Base-by-base conservation (phyloP, 108 stramenopile genomes). In the Cyclotella choctawhatcheeana region DNA sequence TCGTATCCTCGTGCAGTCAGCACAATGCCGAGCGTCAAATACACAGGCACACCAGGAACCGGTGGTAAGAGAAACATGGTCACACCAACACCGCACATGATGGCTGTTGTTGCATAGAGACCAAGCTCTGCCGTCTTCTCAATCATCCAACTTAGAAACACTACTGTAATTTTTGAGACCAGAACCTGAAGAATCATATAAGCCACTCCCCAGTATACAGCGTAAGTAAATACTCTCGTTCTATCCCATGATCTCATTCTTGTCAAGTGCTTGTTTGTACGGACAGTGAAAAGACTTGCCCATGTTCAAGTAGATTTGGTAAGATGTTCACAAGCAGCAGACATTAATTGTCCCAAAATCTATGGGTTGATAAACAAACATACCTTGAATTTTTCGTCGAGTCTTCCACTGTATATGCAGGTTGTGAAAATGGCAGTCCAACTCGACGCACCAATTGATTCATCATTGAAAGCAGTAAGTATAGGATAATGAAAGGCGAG, bases 21-120 rank as follows among this genome's bases (percentile, higher is more conserved):
- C 2, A 89, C 79, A 69, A 89, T 84, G 16, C 89, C 89, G 27
- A 83, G 76, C 17, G 83, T 74, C 64, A 87, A 58, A 64, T 89
- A 89, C 26, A 89, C 81, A 22, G 89, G 89, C 18, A 84, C 82
- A 12, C 86, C 86, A 25, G 89, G 89, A 20, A 89, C 85, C 13
- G 86, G 86, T 30, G 89, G 89, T 17, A 87, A 66, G 21, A 87
- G 71, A 58, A 89, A 89, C 82, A 88, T 80, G 20, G 69, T 32
- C 25, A 84, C 51, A 22, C 84, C 87, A 33, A 88, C 80, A 44
- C 55, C 84, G 3, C 62, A 48, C 37, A 82, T 71, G 12, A 88
- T 85, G 18, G 62, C 76, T 0, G 87, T 84, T 5, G 83, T 82
- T 0, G 73, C 58, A 24, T n/a, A 40, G 26, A 88, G 31, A 2